phyloP scores from a whole-genome alignment of 1,284 basidiomycete species.

The Cryptococcus deneoformans region DNA sequence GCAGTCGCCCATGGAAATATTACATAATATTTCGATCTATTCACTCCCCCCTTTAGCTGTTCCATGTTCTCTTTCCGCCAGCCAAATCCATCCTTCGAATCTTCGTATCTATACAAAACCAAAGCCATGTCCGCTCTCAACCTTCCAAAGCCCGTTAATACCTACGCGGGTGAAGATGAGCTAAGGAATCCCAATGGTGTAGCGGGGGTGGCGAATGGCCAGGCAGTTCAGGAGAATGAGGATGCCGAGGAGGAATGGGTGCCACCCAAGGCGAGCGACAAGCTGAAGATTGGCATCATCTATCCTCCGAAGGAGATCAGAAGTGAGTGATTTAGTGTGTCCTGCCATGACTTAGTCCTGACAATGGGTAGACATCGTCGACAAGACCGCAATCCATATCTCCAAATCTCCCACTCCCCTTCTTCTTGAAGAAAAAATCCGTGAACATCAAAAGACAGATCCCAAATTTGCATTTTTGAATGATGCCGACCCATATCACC shows the following conservation, averaged over 20 bases:
- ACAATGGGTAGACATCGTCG: conserved; percentile 71
- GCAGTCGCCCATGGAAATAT: not conserved
- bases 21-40: not conserved
- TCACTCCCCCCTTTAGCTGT: not conserved
- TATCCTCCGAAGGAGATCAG: conserved; percentile 90
- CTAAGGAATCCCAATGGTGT: conserved; percentile 24
- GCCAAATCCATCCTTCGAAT: too few species aligned
- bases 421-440: conserved; percentile 91
- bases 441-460: conserved; percentile 88
- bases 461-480: conserved; percentile 97
- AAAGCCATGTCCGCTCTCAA: conserved; percentile 25
- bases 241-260: conserved; percentile 26
- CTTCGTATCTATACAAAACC: too few species aligned
- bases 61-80: not conserved
- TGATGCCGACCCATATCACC: conserved; percentile 88
- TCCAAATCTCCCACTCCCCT: conserved; percentile 84
- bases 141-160: conserved; percentile 48
- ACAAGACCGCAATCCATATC: conserved; percentile 92
- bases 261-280: conserved; percentile 54
- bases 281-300: conserved; percentile 76
- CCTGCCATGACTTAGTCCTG: conserved; percentile 6
- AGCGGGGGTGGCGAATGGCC: conserved; percentile 12
- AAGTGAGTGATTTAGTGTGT: conserved; percentile 56
- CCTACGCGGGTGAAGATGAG: conserved; percentile 45
- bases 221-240: conserved; percentile 15